phyloP scores from a whole-genome alignment of 2,329 filamentous ascomycete species.

The Neobulgaria alba region DNA sequence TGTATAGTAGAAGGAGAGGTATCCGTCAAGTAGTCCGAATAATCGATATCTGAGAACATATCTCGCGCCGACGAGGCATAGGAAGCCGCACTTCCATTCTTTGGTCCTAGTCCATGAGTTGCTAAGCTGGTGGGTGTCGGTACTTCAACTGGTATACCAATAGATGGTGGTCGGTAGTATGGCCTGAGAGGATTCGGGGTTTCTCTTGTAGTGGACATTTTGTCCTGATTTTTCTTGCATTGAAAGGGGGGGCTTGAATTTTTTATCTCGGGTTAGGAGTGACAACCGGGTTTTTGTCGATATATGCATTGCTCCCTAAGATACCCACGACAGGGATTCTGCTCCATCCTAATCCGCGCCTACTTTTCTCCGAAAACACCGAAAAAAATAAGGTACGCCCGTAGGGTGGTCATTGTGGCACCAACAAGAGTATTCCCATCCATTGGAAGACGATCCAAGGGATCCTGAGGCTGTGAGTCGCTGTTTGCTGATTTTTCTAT shows the following conservation, averaged over 20 bases:
- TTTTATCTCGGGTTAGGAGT: constrained; percentile 5
- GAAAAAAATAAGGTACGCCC: too few species aligned
- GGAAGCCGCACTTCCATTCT: constrained; percentile 35
- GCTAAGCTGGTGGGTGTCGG: constrained; percentile 28
- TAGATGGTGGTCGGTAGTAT: constrained; percentile 56
- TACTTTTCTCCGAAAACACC: too few species aligned
- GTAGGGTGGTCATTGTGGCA: too few species aligned
- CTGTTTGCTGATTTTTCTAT: too few species aligned
- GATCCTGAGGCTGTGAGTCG: too few species aligned
- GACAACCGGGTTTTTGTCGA: constrained; percentile 10
- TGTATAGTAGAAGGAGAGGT: constrained; percentile 66
- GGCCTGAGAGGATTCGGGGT: constrained; percentile 50
- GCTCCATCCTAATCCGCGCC: too few species aligned
- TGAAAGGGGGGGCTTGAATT: constrained; percentile 4
- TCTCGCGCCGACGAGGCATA: constrained; percentile 66
- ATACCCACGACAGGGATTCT: too few species aligned
- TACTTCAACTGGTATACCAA: constrained; percentile 45
- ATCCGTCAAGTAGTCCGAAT: constrained; percentile 77
- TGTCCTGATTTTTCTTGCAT: constrained; percentile 10
- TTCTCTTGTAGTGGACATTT: constrained; percentile 40
- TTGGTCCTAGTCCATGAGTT: constrained; percentile 25
- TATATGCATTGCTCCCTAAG: too few species aligned
- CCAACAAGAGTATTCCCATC: too few species aligned
- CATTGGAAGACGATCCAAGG: too few species aligned
- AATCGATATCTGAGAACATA: constrained; percentile 84